These are phyloP conservation scores for Salix exigua DNA, from an alignment of 345 rosid genomes.

Conservation along the genomic window DNA sequence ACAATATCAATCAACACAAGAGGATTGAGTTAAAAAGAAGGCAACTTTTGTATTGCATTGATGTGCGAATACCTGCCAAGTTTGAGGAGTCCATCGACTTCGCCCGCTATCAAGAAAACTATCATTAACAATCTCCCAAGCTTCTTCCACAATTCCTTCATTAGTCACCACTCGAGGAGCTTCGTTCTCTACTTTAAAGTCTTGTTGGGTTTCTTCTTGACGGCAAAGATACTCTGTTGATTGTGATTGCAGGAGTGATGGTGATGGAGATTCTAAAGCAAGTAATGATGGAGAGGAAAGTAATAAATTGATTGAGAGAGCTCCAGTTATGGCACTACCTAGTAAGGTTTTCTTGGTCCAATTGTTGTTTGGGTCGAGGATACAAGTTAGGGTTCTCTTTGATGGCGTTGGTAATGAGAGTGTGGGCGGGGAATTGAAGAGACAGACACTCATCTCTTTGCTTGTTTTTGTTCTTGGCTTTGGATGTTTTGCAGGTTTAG, in stretches of 20 bases:
- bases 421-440: constrained; percentile 30
- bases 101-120: constrained; percentile 56
- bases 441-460: constrained; percentile 43
- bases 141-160: constrained; percentile 76
- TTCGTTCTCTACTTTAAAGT: constrained; percentile 16
- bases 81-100: constrained; percentile 59
- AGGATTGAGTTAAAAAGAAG: background rate
- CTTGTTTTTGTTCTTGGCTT: no score
- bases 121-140: constrained; percentile 86
- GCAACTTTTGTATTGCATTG: background rate
- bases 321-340: constrained; percentile 42
- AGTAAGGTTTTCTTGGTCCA: constrained; percentile 39
- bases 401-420: constrained; percentile 12
- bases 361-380: background rate
- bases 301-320: constrained; percentile 54
- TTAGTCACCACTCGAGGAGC: constrained; percentile 46
- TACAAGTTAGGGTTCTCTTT: constrained; percentile 4
- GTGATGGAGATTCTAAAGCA: constrained; percentile 29
- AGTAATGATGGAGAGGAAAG: constrained; percentile 47
- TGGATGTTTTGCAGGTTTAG: no score
- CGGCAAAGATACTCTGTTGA: constrained; percentile 35
- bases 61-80: constrained; percentile 51
- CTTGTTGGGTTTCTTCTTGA: constrained; percentile 35
- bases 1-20: background rate
- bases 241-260: constrained; percentile 25